Evolutionary conservation across 2,329 filamentous ascomycete genomes (phyloP), one percentile per base, ranked within the genome.

Genomic region (Colletotrichum truncatum): DNA sequence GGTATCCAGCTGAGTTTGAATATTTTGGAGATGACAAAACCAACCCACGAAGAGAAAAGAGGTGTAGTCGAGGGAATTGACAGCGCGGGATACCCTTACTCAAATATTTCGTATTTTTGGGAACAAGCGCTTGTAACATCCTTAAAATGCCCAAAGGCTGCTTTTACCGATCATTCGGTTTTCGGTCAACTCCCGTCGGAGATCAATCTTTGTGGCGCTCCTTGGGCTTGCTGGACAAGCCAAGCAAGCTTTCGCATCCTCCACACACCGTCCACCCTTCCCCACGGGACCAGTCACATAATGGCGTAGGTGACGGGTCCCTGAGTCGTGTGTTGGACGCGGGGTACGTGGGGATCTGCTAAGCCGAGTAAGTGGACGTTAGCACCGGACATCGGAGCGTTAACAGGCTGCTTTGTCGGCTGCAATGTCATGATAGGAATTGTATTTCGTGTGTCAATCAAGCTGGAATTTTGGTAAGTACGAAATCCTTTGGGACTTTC

Each of bases 181-280:
- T 30, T 49, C 39, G 41, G 62, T 14, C 48, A 61, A 48, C 34
- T 55, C 39, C 62, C 56, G 48, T 30, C 26, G 26, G 56, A 6
- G 48, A 54, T 61, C 26, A 41, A 54, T 61, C 26, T 12, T 54
- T 23, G 25, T 34, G 46, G 32, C 38, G 32, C 32, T 14, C 25
- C n/a, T 21, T 36, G 9, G 23, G 26, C 18, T 16, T 2, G n/a
- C 32, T 32, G 12, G 25, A 21, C 26, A 12, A 1, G 11, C 32
- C 18, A 12, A 26, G 46, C 61, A 64, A 49, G 55, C 55, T 16
- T 54, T 49, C 39, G 55, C 56, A 16, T 21, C 8, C 7, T 26
- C 48, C 21, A 32, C 11, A 4, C 10, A 12, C 30, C 30, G 16
- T 11, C 6, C 12, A 38, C n/a, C 41, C 16, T 11, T 16, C 26